Evolutionary conservation across 1,284 basidiomycete species (phyloP), one percentile per base, ranked within the genome.

Genomic region (Neolentinus lepideus): DNA sequence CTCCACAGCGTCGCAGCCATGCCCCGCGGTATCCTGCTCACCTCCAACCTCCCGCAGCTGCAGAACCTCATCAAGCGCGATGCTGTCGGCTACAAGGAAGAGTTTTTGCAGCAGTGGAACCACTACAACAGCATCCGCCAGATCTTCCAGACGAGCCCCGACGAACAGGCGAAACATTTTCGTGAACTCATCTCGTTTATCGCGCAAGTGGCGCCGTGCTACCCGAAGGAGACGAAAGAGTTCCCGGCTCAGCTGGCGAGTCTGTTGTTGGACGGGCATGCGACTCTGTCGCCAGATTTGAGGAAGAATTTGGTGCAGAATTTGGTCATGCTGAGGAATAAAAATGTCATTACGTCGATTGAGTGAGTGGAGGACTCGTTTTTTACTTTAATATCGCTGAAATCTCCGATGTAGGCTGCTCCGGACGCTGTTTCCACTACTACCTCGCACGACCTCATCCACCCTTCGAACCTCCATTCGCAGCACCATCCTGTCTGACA

Each of bases 101-200:
- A 99, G 66, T 99, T 99, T 66, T 69, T 94, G n/a, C 93, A 95
- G 61, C 97, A 99, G 78, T 98, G 94, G 90, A 94, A 94, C 62
- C 94, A 98, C 69, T 98, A 94, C 73, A 84, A 91, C 63, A 91
- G 87, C 57, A 85, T 92, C 56, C 81, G 92, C 45, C 84, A 92
- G 65, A 90, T 98, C 61, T 92, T 94, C 67, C 78, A 80, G 65
- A 75, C 88, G 60, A 84, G 83, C 67, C 88, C 88, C 1, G 81
- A 86, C 64, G 92, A 94, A 69, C 85, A 89, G 63, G 85, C 85
- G 1, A 79, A 87, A 36, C 84, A 90, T 61, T 95, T 97, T 62
- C 75, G 84, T 59, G 92, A 97, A 66, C 79, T 97, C 27, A 83
- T 96, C 54, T 78, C 86, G 0, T 98, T 98, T 67, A 85, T 94